Conservation (phyloP, 2,329 filamentous ascomycete genomes). For the Thielaviopsis euricoi region DNA sequence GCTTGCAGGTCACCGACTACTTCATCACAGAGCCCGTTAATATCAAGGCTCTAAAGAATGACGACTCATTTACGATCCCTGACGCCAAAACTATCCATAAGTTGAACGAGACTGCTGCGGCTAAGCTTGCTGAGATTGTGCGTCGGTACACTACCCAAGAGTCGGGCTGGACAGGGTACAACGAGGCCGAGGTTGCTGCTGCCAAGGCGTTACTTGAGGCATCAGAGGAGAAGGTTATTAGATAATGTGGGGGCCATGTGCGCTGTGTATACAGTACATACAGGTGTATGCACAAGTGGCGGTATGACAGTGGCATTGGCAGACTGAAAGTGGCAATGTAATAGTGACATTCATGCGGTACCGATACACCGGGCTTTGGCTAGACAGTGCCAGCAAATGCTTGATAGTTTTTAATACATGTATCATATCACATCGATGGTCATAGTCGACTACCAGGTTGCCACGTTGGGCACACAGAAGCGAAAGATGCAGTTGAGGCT, state of each 20-base stretch:
- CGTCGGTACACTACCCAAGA: constrained; percentile 43
- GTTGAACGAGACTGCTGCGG: constrained; percentile 55
- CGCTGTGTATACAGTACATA: not conserved
- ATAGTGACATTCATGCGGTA: not conserved
- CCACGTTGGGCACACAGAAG: not conserved
- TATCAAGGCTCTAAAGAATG: constrained; percentile 28
- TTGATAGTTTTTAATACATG: not conserved
- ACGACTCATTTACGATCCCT: constrained; percentile 37
- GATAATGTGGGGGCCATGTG: constrained; percentile 18
- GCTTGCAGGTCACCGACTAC: constrained; percentile 30
- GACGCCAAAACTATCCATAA: constrained; percentile 42
- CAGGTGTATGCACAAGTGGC: not conserved
- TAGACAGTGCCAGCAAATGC: not conserved
- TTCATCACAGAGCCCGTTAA: constrained; percentile 28
- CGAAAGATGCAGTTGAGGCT: not conserved
- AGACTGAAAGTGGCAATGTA: too few relatives aligned
- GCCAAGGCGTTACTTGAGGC: constrained; percentile 49
- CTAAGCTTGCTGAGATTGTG: constrained; percentile 62
- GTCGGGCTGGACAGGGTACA: constrained; percentile 56
- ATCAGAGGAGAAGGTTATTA: constrained; percentile 27
- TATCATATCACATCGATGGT: not conserved
- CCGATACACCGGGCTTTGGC: not conserved
- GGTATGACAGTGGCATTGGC: too few relatives aligned
- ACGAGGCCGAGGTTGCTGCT: constrained; percentile 53
- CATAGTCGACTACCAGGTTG: not conserved